A percentile compares a stretch with the other conserved stretches of the same genome.
phyloP scores from a whole-genome alignment of 176 grass and related monocot genomes.

The Thinopyrum elongatum region DNA sequence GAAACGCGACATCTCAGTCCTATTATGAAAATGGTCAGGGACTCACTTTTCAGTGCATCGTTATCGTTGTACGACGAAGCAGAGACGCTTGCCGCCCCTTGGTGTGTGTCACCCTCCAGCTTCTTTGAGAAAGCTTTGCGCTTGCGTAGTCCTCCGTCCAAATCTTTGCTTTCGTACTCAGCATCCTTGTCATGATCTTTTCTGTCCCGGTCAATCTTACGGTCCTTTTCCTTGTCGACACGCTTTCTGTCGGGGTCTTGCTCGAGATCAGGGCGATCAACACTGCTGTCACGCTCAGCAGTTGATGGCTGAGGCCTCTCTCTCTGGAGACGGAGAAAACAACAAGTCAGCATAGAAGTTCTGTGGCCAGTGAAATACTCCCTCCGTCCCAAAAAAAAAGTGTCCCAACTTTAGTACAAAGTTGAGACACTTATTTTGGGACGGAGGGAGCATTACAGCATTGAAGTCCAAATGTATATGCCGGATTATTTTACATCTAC shows the following conservation, averaged over 20 bases:
- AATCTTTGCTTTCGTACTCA: conserved; percentile 50
- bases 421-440: too few species aligned
- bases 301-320: conserved; percentile 44
- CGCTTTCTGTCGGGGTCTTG: conserved; percentile 44
- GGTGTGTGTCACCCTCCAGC: conserved; percentile 33
- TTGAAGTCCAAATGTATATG: neutral
- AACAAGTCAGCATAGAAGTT: neutral
- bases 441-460: neutral
- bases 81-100: conserved; percentile 43
- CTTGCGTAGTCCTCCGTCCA: conserved; percentile 34
- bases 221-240: conserved; percentile 48
- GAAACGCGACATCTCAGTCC: conserved; percentile 1
- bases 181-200: conserved; percentile 56
- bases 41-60: conserved; percentile 69
- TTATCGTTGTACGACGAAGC: conserved; percentile 65
- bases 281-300: conserved; percentile 48
- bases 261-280: conserved; percentile 59
- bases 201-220: conserved; percentile 50
- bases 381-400: too few species aligned
- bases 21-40: neutral
- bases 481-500: neutral
- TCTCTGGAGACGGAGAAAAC: conserved; percentile 44
- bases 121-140: conserved; percentile 29
- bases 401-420: too few species aligned
- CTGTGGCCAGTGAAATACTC: neutral